phyloP scores from a whole-genome alignment of 371 early-diverging fungal genomes.

The Mucor saturninus region DNA sequence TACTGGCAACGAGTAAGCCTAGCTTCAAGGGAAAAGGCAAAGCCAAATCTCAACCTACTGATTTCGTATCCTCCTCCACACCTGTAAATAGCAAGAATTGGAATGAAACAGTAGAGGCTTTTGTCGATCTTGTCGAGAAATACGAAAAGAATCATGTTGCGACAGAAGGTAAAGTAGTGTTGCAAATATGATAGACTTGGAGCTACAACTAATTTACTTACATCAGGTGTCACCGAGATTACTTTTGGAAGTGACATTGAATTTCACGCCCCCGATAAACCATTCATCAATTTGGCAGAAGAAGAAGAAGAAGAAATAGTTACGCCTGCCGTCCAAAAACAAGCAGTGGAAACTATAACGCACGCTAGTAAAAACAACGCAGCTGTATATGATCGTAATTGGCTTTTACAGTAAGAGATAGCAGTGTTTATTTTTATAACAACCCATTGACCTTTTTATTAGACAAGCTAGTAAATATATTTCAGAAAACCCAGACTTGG shows the following conservation, averaged over 20 bases:
- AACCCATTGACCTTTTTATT: background rate
- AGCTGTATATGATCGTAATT: slow-evolving; percentile 49
- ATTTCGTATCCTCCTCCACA: background rate
- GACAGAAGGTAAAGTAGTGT: background rate
- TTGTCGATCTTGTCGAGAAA: slow-evolving; percentile 18
- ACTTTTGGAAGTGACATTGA: slow-evolving; percentile 20
- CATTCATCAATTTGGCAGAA: background rate
- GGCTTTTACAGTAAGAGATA: slow-evolving; percentile 47
- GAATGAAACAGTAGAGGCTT: slow-evolving; percentile 14
- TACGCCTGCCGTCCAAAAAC: no score
- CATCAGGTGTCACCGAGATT: background rate
- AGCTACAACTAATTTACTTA: background rate
- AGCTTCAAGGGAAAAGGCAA: slow-evolving; percentile 21
- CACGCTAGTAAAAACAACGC: background rate
- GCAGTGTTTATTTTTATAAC: background rate
- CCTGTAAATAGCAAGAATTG: background rate
- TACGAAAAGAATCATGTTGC: background rate
- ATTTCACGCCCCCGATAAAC: slow-evolving; percentile 12
- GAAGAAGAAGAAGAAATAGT: background rate
- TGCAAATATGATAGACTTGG: background rate
- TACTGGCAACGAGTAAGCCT: slow-evolving; percentile 4
- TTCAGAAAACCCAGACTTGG: slow-evolving; percentile 7
- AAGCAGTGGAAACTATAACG: background rate
- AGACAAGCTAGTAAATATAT: slow-evolving; percentile 44
- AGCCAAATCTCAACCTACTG: background rate